These are phyloP conservation scores for Mycena galericulata DNA, from an alignment of 768 basidiomycete species.

Conservation along the genomic window DNA sequence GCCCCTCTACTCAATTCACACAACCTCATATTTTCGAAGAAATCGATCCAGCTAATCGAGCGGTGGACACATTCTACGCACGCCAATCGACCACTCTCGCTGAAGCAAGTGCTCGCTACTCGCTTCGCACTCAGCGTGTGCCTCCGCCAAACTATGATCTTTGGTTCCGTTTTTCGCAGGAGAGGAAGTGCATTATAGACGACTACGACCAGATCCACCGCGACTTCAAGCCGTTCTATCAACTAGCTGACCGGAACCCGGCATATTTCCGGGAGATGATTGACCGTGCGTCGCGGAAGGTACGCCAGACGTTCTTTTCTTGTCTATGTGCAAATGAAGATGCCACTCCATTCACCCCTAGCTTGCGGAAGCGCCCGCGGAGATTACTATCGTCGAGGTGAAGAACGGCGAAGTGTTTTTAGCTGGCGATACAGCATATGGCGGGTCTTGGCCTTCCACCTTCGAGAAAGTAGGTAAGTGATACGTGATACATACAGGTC, in stretches of 20 bases:
- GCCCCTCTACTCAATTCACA: no score
- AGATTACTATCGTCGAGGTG: background rate
- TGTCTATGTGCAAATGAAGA: background rate
- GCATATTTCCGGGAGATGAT: conserved; percentile 5
- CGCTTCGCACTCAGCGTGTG: conserved; percentile 1
- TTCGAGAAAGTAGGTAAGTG: conserved; percentile 4
- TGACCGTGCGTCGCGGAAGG: background rate
- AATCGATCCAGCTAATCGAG: no score
- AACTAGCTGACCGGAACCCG: conserved; percentile 4
- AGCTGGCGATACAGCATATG: background rate
- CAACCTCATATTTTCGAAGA: no score
- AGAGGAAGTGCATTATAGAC: conserved; percentile 23
- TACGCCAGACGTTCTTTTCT: background rate
- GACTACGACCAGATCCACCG: conserved; percentile 28
- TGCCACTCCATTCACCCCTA: background rate
- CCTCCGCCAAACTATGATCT: conserved; percentile 11
- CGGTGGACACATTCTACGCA: conserved; percentile 14
- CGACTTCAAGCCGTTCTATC: conserved; percentile 24
- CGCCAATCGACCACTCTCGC: conserved; percentile 23
- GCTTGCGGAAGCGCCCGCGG: background rate
- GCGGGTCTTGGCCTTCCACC: background rate
- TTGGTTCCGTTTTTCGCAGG: conserved; percentile 21
- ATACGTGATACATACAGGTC: no score
- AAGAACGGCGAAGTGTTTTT: background rate
- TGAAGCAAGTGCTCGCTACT: conserved; percentile 18